Base-by-base conservation (phyloP, 768 basidiomycete species). In the Kwoniella dendrophila region DNA sequence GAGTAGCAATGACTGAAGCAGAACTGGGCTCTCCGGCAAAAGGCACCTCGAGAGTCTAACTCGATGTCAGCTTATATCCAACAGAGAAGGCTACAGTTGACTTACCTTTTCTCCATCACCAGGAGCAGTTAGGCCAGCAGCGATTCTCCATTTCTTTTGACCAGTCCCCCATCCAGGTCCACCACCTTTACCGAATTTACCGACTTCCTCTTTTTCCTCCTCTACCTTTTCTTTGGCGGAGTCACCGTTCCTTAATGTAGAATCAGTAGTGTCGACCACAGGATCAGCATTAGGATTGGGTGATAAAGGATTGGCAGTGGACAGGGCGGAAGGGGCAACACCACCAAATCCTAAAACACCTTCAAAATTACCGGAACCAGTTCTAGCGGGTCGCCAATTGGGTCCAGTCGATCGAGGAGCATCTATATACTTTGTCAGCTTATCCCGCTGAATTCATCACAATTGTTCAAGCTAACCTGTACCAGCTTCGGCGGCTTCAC, bases 261-360 rank as follows among this genome's bases (percentile, higher is more conserved):
- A 33, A 18, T 62, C 53, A 5, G 33, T 29, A 56, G 30, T 18
- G 27, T 62, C 60, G 18, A 32, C 30, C 30, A 34, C 55, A 49
- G n/a, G n/a, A n/a, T 54, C 49, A 24, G 32, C 16, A 8, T 57
- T 55, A 6, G 56, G 47, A 29, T 47, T 58, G 16, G 36, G 48
- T 12, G 43, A 33, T 26, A 38, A 29, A 34, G 41, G 43, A 32
- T 52, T 56, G 32, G n/a, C 47, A 18, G 56, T 43, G 20, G 59
- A 59, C 26, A 60, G 27, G 10, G 64, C 50, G 20, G 67, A 48
- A 12, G 56, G 51, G 10, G 43, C 36, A 12, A 61, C n/a, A 24
- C 66, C 62, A 45, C 72, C 71, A 56, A 78, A 76, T 1, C 73
- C 77, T n/a, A 76, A 67, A 38, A 78, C 78, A 56, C 75, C 77